Percentiles rank a stretch among this genome's conserved stretches.
phyloP scores from a whole-genome alignment of 2,329 filamentous ascomycete genomes.

The Knoxdaviesia proteae region DNA sequence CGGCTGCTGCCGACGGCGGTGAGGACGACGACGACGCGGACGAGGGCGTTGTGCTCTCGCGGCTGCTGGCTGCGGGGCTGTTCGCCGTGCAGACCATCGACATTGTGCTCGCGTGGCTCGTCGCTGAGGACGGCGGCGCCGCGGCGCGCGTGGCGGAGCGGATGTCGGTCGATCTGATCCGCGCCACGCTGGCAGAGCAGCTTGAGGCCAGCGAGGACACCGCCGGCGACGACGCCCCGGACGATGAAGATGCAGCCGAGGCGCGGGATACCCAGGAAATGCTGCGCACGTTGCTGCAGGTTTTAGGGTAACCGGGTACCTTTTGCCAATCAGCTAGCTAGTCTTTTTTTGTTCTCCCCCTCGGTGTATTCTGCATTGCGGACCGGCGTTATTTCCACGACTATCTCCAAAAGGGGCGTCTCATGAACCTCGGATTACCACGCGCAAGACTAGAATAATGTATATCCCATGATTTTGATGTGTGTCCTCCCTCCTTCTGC shows the following conservation, averaged over 20 bases:
- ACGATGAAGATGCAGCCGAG: constrained; percentile 12
- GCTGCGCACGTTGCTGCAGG: constrained; percentile 29
- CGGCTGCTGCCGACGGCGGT: constrained; percentile 6
- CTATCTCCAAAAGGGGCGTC: no score
- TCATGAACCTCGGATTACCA: no score
- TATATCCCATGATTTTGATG: no score
- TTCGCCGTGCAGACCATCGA: constrained; percentile 71
- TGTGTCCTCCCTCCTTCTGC: no score
- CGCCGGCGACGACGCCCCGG: constrained; percentile 20
- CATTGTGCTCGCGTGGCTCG: constrained; percentile 70
- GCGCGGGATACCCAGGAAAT: constrained; percentile 33
- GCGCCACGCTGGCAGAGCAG: constrained; percentile 43
- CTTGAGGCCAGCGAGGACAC: constrained; percentile 29
- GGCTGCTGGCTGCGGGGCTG: constrained; percentile 63
- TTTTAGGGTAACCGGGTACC: constrained; percentile 12
- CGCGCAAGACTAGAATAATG: no score
- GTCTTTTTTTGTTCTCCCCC: no score
- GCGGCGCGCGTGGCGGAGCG: constrained; percentile 39
- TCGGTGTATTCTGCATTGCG: no score
- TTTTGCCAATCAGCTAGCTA: no score
- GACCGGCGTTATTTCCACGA: no score
- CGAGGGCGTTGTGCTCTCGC: constrained; percentile 51
- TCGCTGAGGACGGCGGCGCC: constrained; percentile 70
- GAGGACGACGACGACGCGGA: constrained; percentile 26
- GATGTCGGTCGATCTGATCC: constrained; percentile 42